These are phyloP conservation scores for Sporothrix protearum DNA, from an alignment of 2,329 filamentous ascomycete genomes.

Conservation along the genomic window DNA sequence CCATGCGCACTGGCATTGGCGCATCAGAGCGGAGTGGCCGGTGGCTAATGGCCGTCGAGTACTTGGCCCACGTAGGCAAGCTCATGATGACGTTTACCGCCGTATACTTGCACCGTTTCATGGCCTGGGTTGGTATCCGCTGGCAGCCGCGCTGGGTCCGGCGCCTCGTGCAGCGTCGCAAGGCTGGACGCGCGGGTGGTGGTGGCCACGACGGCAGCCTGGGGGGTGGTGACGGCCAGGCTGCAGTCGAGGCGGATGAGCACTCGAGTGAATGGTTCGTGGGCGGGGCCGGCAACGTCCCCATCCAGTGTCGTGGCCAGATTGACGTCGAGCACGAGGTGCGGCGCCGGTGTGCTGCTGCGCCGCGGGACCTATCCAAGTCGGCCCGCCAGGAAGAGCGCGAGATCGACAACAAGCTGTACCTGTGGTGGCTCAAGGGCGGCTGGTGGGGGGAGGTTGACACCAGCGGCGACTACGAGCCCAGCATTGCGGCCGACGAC, in stretches of 20 bases:
- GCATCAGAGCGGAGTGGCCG: constrained; percentile 73
- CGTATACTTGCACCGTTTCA: constrained; percentile 49
- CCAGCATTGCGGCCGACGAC: constrained; percentile 54
- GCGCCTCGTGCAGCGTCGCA: constrained; percentile 45
- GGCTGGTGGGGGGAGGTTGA: constrained; percentile 84
- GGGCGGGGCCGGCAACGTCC: constrained; percentile 36
- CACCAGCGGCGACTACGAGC: constrained; percentile 72
- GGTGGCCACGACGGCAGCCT: constrained; percentile 24
- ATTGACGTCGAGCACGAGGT: constrained; percentile 76
- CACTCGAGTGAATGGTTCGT: constrained; percentile 32
- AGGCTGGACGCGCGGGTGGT: constrained; percentile 31
- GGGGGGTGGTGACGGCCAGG: constrained; percentile 29
- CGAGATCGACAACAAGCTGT: constrained; percentile 69
- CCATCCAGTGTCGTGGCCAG: constrained; percentile 44
- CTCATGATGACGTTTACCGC: constrained; percentile 59
- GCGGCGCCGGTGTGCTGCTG: constrained; percentile 52
- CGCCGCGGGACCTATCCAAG: constrained; percentile 32
- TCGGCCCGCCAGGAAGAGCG: constrained; percentile 49
- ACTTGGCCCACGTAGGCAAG: constrained; percentile 69
- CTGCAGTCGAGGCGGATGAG: constrained; percentile 21
- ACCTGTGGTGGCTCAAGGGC: constrained; percentile 78
- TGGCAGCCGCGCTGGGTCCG: constrained; percentile 63
- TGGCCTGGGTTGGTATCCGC: constrained; percentile 59
- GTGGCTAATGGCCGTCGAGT: constrained; percentile 72
- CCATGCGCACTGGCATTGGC: constrained; percentile 64